Percentiles rank a stretch among this genome's conserved stretches.
These are phyloP conservation scores for Uncinocarpus reesii DNA, from an alignment of 2,329 filamentous ascomycete genomes.

Conservation along the genomic window DNA sequence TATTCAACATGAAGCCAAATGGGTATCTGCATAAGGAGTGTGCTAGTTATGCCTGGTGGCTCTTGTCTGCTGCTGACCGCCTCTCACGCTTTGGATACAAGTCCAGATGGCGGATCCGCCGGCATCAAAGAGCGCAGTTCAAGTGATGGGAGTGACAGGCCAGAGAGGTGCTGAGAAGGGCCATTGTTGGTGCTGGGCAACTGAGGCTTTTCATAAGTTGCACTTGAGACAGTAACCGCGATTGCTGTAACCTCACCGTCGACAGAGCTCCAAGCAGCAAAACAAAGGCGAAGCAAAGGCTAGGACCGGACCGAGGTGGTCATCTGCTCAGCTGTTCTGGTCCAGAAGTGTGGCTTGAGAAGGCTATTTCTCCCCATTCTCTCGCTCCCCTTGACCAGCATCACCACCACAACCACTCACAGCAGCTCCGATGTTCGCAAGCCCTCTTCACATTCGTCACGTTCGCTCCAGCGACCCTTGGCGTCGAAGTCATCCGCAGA, in stretches of 20 bases:
- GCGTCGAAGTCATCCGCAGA: background rate
- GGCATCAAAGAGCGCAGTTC: background rate
- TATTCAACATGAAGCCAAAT: constrained; percentile 4
- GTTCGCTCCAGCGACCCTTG: background rate
- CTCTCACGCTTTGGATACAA: background rate
- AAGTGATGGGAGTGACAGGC: background rate
- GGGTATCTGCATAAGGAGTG: background rate
- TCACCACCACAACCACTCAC: constrained; percentile 1
- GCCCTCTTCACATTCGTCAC: background rate
- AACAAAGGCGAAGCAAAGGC: background rate
- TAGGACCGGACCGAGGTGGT: constrained; percentile 11
- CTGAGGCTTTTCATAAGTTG: no score
- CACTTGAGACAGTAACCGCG: no score
- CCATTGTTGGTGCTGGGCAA: background rate
- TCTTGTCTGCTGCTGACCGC: background rate
- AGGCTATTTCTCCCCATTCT: no score
- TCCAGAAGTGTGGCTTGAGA: background rate
- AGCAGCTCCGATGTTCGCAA: no score
- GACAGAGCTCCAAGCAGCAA: background rate
- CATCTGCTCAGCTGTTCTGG: constrained; percentile 1
- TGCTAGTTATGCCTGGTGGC: background rate
- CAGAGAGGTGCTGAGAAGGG: background rate
- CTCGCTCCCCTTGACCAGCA: no score
- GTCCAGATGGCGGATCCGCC: background rate
- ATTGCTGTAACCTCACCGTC: background rate